These are phyloP conservation scores for Emydomyces testavorans DNA, from an alignment of 2,329 filamentous ascomycete genomes.

Conservation along the genomic window DNA sequence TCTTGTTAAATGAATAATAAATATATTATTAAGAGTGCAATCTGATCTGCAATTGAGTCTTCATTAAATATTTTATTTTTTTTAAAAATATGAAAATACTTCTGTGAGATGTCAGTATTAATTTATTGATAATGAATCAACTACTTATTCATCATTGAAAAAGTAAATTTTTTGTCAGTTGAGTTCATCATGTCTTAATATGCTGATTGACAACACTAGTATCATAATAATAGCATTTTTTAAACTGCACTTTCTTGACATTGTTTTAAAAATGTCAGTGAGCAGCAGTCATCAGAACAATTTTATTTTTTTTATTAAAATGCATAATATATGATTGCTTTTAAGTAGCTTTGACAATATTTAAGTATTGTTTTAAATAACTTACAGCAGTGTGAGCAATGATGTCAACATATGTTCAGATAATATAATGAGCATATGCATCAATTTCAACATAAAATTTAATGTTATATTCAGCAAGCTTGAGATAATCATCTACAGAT, in stretches of 20 bases:
- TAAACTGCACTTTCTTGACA: background rate
- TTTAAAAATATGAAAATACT: background rate
- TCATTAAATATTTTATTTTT: background rate
- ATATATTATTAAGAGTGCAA: background rate
- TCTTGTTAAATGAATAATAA: background rate
- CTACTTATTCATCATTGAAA: background rate
- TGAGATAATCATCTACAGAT: background rate
- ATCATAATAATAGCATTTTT: background rate
- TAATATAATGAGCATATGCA: background rate
- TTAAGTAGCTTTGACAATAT: background rate
- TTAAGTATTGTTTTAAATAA: background rate
- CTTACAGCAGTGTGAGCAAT: background rate
- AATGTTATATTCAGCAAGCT: background rate
- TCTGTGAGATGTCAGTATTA: background rate
- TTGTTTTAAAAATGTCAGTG: background rate
- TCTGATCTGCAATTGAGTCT: background rate
- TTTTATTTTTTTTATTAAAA: background rate
- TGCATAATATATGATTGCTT: background rate
- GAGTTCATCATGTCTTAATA: background rate
- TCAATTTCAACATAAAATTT: background rate
- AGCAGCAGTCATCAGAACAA: background rate
- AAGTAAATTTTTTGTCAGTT: background rate
- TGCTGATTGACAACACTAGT: background rate
- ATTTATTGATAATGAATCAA: background rate
- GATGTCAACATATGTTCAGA: background rate